Conservation (phyloP, 1,284 basidiomycete species). For the Cryptococcus hybrid region DNA sequence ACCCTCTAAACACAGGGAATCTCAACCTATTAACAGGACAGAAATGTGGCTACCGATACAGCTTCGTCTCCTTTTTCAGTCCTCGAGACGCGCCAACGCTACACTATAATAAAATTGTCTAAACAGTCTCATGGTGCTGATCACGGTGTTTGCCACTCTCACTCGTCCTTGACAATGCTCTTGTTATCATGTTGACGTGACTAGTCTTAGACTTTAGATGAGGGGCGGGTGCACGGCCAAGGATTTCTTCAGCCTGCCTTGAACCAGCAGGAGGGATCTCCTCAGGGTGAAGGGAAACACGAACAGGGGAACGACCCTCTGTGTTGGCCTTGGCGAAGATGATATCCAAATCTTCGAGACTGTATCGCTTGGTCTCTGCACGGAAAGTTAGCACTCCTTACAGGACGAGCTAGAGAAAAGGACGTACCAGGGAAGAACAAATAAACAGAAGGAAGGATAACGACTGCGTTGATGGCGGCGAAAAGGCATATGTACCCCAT, state of each 20-base stretch:
- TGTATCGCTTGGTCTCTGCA: constrained; percentile 37
- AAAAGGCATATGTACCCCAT: constrained; percentile 44
- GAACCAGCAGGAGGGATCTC: constrained; percentile 32
- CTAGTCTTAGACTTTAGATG: not conserved
- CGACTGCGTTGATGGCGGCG: constrained; percentile 34
- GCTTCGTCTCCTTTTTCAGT: not conserved
- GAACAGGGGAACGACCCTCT: constrained; percentile 25
- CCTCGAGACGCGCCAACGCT: not conserved
- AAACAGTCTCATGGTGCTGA: not conserved
- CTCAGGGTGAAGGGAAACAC: constrained; percentile 15
- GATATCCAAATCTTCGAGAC: constrained; percentile 37
- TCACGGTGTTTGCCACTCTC: not conserved
- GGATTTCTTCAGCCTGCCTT: constrained; percentile 31
- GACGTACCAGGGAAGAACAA: constrained; percentile 11
- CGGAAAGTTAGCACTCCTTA: constrained; percentile 17
- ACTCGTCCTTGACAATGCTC: not conserved
- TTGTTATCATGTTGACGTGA: not conserved
- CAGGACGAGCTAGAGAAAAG: not conserved
- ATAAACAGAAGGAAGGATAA: constrained; percentile 39
- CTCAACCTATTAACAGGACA: too few relatives aligned
- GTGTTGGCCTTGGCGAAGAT: constrained; percentile 36
- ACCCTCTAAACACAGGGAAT: not conserved
- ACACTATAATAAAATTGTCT: not conserved
- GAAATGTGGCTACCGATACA: not conserved
- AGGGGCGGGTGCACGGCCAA: constrained; percentile 13